phyloP scores from a whole-genome alignment of 306 rosid genomes.

The Vigna nakashimae region DNA sequence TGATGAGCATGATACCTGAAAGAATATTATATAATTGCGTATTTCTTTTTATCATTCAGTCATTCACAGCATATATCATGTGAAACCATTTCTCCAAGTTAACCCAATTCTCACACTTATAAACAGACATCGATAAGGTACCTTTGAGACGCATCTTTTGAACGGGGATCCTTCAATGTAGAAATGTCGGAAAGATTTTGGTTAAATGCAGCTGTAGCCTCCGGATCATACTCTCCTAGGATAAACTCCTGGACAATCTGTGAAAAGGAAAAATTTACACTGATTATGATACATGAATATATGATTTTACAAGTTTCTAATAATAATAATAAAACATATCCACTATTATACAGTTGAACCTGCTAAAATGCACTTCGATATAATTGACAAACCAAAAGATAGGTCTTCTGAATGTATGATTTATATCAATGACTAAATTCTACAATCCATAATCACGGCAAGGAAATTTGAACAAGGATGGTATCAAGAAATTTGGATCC shows the following conservation, averaged over 20 bases:
- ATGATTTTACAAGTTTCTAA: slow-evolving; percentile 31
- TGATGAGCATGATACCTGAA: slow-evolving; percentile 91
- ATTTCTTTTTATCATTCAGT: slow-evolving; percentile 26
- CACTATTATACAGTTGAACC: slow-evolving; percentile 18
- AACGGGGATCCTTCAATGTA: slow-evolving; percentile 89
- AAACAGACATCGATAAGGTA: slow-evolving; percentile 40
- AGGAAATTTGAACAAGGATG: background rate
- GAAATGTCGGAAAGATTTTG: slow-evolving; percentile 89
- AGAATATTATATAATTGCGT: slow-evolving; percentile 33
- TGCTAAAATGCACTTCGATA: slow-evolving; percentile 26
- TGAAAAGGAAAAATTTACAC: slow-evolving; percentile 34
- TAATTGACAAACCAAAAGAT: background rate
- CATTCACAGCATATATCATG: background rate
- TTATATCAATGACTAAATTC: slow-evolving; percentile 18
- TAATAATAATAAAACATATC: background rate
- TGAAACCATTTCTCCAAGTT: slow-evolving; percentile 32
- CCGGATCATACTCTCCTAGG: slow-evolving; percentile 82
- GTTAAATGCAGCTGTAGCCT: slow-evolving; percentile 81
- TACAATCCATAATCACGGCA: slow-evolving; percentile 24
- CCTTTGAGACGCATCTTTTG: slow-evolving; percentile 96
- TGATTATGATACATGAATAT: slow-evolving; percentile 25
- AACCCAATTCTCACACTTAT: slow-evolving; percentile 2
- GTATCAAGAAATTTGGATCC: slow-evolving; percentile 12
- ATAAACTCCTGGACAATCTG: slow-evolving; percentile 86
- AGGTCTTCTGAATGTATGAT: background rate